These are phyloP conservation scores for Mycothermus thermophilus DNA, from an alignment of 495 filamentous ascomycete species.

Conservation along the genomic window DNA sequence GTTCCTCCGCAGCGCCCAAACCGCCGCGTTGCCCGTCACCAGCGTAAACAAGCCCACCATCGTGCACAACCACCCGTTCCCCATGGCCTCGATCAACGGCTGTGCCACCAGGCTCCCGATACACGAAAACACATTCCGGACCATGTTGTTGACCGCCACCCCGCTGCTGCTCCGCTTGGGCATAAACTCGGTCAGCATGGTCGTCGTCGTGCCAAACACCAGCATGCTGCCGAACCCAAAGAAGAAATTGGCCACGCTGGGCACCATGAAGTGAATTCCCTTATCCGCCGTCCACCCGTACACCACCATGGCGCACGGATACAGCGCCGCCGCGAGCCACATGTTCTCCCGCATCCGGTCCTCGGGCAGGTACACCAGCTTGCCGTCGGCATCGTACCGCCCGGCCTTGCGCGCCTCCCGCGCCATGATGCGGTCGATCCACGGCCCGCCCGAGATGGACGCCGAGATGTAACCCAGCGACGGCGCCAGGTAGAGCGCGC, in stretches of 20 bases:
- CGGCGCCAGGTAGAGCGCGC: slow-evolving; percentile 69
- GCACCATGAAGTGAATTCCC: slow-evolving; percentile 31
- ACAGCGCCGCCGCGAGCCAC: slow-evolving; percentile 64
- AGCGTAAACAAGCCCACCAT: slow-evolving; percentile 55
- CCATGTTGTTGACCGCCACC: slow-evolving; percentile 75
- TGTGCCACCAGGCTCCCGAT: slow-evolving; percentile 60
- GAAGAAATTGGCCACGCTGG: slow-evolving; percentile 67
- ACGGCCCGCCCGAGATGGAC: slow-evolving; percentile 62
- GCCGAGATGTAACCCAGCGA: slow-evolving; percentile 66
- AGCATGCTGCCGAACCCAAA: slow-evolving; percentile 86
- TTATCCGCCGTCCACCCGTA: slow-evolving; percentile 40
- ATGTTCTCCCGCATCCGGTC: slow-evolving; percentile 87
- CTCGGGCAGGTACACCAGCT: slow-evolving; percentile 62
- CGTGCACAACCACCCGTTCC: slow-evolving; percentile 83
- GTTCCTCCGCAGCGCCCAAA: slow-evolving; percentile 53
- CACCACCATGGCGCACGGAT: slow-evolving; percentile 54
- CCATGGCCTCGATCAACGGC: slow-evolving; percentile 67
- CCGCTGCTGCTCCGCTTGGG: slow-evolving; percentile 57
- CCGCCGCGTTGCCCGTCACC: slow-evolving; percentile 35
- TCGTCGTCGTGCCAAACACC: slow-evolving; percentile 63
- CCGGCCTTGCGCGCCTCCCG: slow-evolving; percentile 60
- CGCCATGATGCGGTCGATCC: slow-evolving; percentile 85
- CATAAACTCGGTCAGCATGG: slow-evolving; percentile 87
- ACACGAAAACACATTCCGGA: slow-evolving; percentile 76
- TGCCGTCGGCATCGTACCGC: slow-evolving; percentile 55